These are phyloP conservation scores for Fonsecaea pedrosoi DNA, from an alignment of 2,329 filamentous ascomycete species.

Conservation along the genomic window DNA sequence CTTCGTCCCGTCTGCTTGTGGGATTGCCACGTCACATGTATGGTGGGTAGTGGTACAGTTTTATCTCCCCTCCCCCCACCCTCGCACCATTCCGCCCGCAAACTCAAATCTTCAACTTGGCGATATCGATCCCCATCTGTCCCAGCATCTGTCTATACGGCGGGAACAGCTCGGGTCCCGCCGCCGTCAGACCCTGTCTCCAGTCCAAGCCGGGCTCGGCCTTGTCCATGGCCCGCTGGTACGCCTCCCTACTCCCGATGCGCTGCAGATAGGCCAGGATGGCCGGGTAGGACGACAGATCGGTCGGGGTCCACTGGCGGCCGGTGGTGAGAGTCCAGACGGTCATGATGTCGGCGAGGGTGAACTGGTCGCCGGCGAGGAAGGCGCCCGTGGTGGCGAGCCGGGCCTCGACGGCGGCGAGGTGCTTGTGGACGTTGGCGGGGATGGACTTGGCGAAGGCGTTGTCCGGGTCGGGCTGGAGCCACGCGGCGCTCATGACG, in stretches of 20 bases:
- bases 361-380: conserved; percentile 68
- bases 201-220: conserved; percentile 56
- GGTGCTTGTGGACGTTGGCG: conserved; percentile 46
- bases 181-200: conserved; percentile 14
- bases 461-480: conserved; percentile 44
- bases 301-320: conserved; percentile 59
- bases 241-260: conserved; percentile 54
- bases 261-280: conserved; percentile 57
- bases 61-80: not conserved
- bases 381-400: conserved; percentile 56
- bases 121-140: conserved; percentile 16
- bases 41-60: no score
- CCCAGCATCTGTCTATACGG: conserved; percentile 10
- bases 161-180: conserved; percentile 21
- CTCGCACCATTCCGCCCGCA: no score
- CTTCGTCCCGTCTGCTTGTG: no score
- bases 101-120: not conserved
- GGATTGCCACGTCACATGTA: no score
- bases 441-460: conserved; percentile 43
- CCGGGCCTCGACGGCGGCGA: conserved; percentile 59
- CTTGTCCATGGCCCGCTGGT: conserved; percentile 57
- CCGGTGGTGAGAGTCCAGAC: conserved; percentile 68
- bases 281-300: conserved; percentile 51
- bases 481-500: conserved; percentile 47
- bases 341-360: conserved; percentile 70